Base-by-base conservation (phyloP, 2,329 filamentous ascomycete genomes). In the Nothophoma quercina region DNA sequence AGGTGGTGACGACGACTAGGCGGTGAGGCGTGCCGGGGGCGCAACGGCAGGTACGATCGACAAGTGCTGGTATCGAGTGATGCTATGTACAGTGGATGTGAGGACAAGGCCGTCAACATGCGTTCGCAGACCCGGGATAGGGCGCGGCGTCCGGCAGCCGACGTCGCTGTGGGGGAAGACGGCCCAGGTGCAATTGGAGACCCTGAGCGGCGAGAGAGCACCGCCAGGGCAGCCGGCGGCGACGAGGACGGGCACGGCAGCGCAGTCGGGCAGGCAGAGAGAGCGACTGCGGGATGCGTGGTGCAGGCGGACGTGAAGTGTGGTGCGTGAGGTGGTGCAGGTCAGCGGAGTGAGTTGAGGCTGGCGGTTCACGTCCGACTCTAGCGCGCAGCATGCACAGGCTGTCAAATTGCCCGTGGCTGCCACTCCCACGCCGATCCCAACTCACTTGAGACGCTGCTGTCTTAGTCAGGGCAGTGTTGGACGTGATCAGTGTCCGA, bases 141-240 rank as follows among this genome's bases (percentile, higher is more conserved):
- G 22, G 38, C 36, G 29, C 46, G 22, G 32, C 28, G 30, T 19
- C 18, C 38, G 46, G 46, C 38, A 41, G 46, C 18, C 38, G 46
- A 39, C 39, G 46, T 43, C 15, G 40, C 28, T 34, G 45, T 33
- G 48, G 33, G 47, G 40, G 32, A 12, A 33, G 21, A 9, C 23
- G 41, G 12, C n/a, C n/a, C 21, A 10, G 35, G 45, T 21, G 45
- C 30, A 36, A 36, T 49, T 30, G 38, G 38, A 41, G 55, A 57
- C 59, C 59, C 63, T 65, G 60, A 58, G 52, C 56, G 46, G 56
- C 58, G 55, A 68, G 56, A 64, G 63, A 64, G 65, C 66, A 62
- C 65, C 46, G 55, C 45, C 58, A 59, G 59, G 60, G 56, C 56
- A 56, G 53, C 55, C 38, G 51, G 29, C 25, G 19, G 48, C 34